These are phyloP conservation scores for Coemansia sp. DNA, from an alignment of 192 early-diverging fungal species.

Conservation along the genomic window DNA sequence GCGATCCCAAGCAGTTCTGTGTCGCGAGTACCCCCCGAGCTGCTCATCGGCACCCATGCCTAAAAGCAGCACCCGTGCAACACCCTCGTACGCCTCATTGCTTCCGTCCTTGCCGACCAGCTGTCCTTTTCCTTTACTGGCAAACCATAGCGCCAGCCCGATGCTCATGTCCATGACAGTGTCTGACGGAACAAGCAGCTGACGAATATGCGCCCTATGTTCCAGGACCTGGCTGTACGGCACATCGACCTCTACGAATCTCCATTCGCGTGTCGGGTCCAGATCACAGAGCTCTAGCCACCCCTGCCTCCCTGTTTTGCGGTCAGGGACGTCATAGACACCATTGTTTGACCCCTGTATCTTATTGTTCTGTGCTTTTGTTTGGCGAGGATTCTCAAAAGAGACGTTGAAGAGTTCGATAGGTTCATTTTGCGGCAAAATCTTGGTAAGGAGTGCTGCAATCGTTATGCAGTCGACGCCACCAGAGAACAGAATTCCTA, in stretches of 20 bases:
- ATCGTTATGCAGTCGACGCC: constrained; percentile 91
- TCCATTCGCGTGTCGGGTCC: constrained; percentile 75
- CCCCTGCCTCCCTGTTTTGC: constrained; percentile 67
- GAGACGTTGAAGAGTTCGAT: constrained; percentile 95
- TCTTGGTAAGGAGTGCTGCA: constrained; percentile 75
- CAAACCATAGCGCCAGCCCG: constrained; percentile 97
- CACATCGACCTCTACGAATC: constrained; percentile 88
- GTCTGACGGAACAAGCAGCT: constrained; percentile 74
- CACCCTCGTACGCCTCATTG: constrained; percentile 34
- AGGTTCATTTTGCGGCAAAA: constrained; percentile 69
- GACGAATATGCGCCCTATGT: constrained; percentile 60
- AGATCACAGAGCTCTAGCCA: constrained; percentile 58
- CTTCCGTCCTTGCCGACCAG: constrained; percentile 6
- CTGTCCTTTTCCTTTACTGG: constrained; percentile 72
- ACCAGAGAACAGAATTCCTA: constrained; percentile 89
- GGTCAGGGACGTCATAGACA: constrained; percentile 73
- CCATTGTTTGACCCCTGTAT: background rate
- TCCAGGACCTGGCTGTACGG: constrained; percentile 68
- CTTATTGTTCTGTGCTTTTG: constrained; percentile 1
- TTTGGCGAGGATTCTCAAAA: constrained; percentile 85
- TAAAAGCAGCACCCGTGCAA: constrained; percentile 76
- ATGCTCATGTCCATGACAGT: constrained; percentile 98
- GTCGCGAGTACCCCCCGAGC: constrained; percentile 88
- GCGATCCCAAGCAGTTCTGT: constrained; percentile 69
- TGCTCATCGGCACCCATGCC: constrained; percentile 96